Percentiles rank a stretch among this genome's conserved stretches.
Evolutionary conservation across 495 filamentous ascomycete species (phyloP).

Genomic region (Hypoxylon lienhwacheense): DNA sequence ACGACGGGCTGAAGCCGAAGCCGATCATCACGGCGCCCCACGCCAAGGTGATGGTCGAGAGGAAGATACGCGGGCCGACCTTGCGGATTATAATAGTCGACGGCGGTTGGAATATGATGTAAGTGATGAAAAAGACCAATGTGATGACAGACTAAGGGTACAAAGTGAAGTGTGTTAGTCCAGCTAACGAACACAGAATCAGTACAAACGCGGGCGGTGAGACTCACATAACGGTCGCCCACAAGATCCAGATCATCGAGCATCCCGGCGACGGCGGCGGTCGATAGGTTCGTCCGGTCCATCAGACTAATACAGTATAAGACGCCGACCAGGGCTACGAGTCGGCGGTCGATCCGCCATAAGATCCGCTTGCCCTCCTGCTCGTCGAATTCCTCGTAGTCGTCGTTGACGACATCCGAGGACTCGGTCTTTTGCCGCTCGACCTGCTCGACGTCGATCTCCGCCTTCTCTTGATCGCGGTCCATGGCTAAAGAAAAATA

Average conservation of each 20-base stretch:
- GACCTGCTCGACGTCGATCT: conserved; percentile 25
- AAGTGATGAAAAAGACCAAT: conserved; percentile 63
- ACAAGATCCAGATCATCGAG: conserved; percentile 52
- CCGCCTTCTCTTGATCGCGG: conserved; percentile 32
- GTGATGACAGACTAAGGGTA: conserved; percentile 51
- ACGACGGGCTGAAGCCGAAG: conserved; percentile 59
- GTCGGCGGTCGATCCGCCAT: conserved; percentile 58
- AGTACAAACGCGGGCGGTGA: neutral
- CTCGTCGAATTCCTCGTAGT: conserved; percentile 23
- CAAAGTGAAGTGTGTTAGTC: too few species aligned
- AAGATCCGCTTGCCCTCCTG: conserved; percentile 47
- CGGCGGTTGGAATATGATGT: conserved; percentile 57
- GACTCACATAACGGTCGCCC: conserved; percentile 48
- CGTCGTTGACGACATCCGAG: conserved; percentile 19
- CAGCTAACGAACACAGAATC: conserved; percentile 6
- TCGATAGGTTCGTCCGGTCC: conserved; percentile 63
- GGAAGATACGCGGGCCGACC: conserved; percentile 56
- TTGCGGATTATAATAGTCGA: conserved; percentile 59
- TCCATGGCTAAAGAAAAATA: conserved; percentile 24
- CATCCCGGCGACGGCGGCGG: conserved; percentile 60
- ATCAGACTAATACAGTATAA: conserved; percentile 64
- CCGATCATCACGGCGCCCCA: conserved; percentile 56
- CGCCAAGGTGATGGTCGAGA: conserved; percentile 53
- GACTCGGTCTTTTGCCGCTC: conserved; percentile 23
- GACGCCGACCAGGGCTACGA: conserved; percentile 60